These are phyloP conservation scores for Fusarium subglutinans DNA, from an alignment of 2,329 filamentous ascomycete genomes.

Conservation along the genomic window DNA sequence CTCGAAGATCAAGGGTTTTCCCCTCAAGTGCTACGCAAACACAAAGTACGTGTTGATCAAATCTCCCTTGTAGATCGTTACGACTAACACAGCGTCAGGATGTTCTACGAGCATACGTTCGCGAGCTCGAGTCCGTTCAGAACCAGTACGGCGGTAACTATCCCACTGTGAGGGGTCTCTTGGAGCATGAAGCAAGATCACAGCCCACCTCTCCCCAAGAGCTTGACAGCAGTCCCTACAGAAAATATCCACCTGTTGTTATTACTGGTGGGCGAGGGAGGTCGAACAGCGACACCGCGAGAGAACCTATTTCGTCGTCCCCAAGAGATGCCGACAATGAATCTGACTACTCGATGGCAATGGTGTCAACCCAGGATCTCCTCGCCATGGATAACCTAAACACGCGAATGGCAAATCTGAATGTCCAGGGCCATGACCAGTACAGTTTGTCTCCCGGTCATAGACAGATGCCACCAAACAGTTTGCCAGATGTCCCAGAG, in stretches of 20 bases:
- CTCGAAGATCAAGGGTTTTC: slow-evolving; percentile 68
- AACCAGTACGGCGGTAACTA: slow-evolving; percentile 54
- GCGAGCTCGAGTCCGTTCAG: slow-evolving; percentile 63
- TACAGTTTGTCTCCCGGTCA: slow-evolving; percentile 50
- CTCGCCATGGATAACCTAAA: slow-evolving; percentile 58
- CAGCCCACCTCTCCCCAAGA: slow-evolving; percentile 48
- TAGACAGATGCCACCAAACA: slow-evolving; percentile 49
- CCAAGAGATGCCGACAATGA: slow-evolving; percentile 51
- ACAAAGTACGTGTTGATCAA: slow-evolving; percentile 59
- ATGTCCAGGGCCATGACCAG: slow-evolving; percentile 48
- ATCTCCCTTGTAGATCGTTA: slow-evolving; percentile 8
- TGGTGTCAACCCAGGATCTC: slow-evolving; percentile 65
- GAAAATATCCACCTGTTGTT: slow-evolving; percentile 54
- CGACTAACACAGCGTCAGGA: slow-evolving; percentile 54
- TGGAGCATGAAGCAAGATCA: slow-evolving; percentile 55
- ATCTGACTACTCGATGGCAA: slow-evolving; percentile 50
- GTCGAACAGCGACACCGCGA: slow-evolving; percentile 44
- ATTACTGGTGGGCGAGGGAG: slow-evolving; percentile 49
- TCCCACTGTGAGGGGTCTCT: slow-evolving; percentile 62
- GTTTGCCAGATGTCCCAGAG: slow-evolving; percentile 38
- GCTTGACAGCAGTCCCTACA: slow-evolving; percentile 49
- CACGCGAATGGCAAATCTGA: slow-evolving; percentile 53
- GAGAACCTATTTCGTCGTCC: slow-evolving; percentile 48
- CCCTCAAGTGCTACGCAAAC: slow-evolving; percentile 60
- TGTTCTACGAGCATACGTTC: slow-evolving; percentile 68